Evolutionary conservation across 2,329 filamentous ascomycete species (phyloP).

Genomic region (Xylariaceae sp.): DNA sequence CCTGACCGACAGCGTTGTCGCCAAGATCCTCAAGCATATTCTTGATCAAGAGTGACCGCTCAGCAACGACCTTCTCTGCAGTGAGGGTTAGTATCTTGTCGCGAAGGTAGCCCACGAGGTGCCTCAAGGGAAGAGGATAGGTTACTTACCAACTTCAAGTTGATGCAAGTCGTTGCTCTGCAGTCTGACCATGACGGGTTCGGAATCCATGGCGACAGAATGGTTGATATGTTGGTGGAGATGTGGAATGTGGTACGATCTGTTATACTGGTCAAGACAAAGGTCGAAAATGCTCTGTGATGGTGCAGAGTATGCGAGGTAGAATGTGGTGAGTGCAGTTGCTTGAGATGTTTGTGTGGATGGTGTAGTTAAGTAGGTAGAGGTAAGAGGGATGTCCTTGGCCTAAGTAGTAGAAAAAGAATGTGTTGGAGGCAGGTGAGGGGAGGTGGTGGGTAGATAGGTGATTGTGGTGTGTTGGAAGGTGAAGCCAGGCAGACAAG

Average conservation of each 20-base stretch:
- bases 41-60: conserved; percentile 94
- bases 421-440: no score
- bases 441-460: no score
- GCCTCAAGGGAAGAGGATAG: not conserved
- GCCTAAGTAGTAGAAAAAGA: no score
- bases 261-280: no score
- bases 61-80: conserved; percentile 75
- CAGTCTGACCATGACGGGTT: conserved; percentile 39
- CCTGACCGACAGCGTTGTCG: conserved; percentile 55
- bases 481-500: no score
- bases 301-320: no score
- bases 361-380: no score
- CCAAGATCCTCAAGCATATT: conserved; percentile 96
- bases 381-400: no score
- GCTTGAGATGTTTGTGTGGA: no score
- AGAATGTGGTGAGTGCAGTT: no score
- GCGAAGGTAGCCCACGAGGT: not conserved
- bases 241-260: no score
- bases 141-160: conserved; percentile 44
- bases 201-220: conserved; percentile 13
- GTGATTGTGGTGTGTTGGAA: conserved; percentile 1
- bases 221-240: not conserved
- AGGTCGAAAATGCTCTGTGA: no score
- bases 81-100: conserved; percentile 12
- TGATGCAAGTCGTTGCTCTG: conserved; percentile 46